Evolutionary conservation across 140 eudicot genomes (phyloP), one percentile per base, ranked within the genome.

Genomic region (Ambrosia hybrid): DNA sequence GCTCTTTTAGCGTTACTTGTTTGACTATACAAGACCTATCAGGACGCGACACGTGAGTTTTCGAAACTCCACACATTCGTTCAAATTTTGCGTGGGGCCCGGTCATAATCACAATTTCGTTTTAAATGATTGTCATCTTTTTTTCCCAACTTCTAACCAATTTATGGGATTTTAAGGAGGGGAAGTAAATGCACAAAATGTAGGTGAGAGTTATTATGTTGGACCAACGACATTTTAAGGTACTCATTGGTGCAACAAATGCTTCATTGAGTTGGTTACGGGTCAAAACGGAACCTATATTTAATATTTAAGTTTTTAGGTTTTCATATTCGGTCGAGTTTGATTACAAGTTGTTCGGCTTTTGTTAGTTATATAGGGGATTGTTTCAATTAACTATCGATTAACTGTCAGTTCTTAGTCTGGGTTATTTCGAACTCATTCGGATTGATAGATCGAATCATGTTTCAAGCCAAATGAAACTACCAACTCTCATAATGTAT

Each of bases 191-290:
- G 79, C 79, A 79, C 15, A 6, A 66, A 67, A 69, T 73, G 75
- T 33, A 79, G 83, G 70, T 79, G 83, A 67, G 79, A 79, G 79
- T 79, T 72, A 79, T 73, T 79, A 59, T 49, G 57, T 72, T 67
- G 79, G 66, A 67, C 83, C 68, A 79, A 79, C 78, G 16, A 64
- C 73, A 65, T 65, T 79, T 73, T 46, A 69, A 38, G 68, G 78
- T 72, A 76, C 70, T 61, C 75, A 57, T 57, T 76, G 80, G 70
- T 70, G 73, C 80, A 76, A 67, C 45, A 76, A 67, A 67, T 76
- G 80, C 76, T 10, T 11, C 11, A 6, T 55, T 3, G 15, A 9
- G 1, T 51, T 10, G 57, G 57, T 10, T 51, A 51, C 12, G 15
- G 15, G 16, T 51, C 15, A 51, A 51, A 11, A 51, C 57, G 16